Evolutionary conservation across 2,329 filamentous ascomycete genomes (phyloP), one percentile per base, ranked within the genome.

Genomic region (Epichloe festucae): DNA sequence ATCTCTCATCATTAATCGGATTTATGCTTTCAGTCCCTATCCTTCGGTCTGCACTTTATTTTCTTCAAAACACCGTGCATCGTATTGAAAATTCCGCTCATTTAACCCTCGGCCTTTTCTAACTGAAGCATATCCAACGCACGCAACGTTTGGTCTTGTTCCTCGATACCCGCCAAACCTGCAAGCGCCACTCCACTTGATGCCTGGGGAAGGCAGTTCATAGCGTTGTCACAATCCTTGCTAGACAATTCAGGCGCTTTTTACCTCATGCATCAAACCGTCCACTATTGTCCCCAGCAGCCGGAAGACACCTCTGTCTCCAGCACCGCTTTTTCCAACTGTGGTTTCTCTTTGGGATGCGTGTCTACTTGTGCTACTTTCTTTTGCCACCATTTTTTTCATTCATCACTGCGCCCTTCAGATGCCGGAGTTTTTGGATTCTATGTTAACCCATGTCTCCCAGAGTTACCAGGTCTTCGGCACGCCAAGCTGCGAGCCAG

Each of bases 381-480:
- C 15, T 42, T 41, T 40, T 5, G 21, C 21, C 36, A 35, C 55
- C 57, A 49, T 50, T 54, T 46, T 46, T 55, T 59, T 60, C 53
- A 57, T 65, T 59, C 59, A 63, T 59, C 59, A 59, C 58, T 51
- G 49, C 54, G 49, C 40, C 55, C 62, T 52, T 58, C 58, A 63
- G 65, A 52, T 54, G 49, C 51, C 44, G 49, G 42, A 46, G 7
- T 38, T 42, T 27, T 47, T 27, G 38, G 31, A 39, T 38, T 42
- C 17, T 39, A 39, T 21, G 41, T 54, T 68, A 67, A 84, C 87
- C 91, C 83, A 96, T 95, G 89, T 88, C 87, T 81, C 76, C 83
- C 80, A 96, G 90, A 87, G 84, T 93, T 65, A 96, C 91, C 77
- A 89, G 91, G 76, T 93, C 90, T 65, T 85, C 90, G 70, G 86